Base-by-base conservation (phyloP, 2,329 filamentous ascomycete species). In the Coniosporium uncinatum region DNA sequence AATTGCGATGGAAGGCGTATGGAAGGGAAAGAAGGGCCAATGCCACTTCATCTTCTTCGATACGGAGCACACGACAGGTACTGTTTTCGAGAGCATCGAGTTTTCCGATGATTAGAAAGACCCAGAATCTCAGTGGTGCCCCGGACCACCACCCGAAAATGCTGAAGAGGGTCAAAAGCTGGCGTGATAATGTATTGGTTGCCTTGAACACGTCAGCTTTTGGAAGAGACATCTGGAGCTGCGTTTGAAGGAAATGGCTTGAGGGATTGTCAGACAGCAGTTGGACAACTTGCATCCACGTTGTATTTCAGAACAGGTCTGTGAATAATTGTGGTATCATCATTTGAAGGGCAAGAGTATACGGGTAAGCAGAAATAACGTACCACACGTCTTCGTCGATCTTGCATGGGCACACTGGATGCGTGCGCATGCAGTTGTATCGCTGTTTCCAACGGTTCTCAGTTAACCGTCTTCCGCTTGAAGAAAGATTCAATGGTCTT, bases 241-340 rank as follows among this genome's bases (percentile, higher is more conserved):
- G n/a, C n/a, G n/a, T n/a, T n/a, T n/a, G n/a, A n/a, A n/a, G n/a
- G n/a, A n/a, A n/a, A n/a, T n/a, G n/a, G n/a, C n/a, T n/a, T n/a
- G n/a, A n/a, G n/a, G n/a, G n/a, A n/a, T n/a, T n/a, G n/a, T 86
- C 83, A 87, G 83, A 87, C 80, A 88, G 83, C 83, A 84, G 82
- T 88, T 88, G 83, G 79, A 61, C 81, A 79, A 78, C 81, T 79
- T 67, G 44, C 70, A 60, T 70, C 75, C 85, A 83, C 74, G 11
- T 13, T 13, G 21, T 36, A 85, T 65, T 84, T 88, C 81, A 75
- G 84, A 83, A 84, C 83, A 88, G 84, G 83, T 88, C 83, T 88
- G 83, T 88, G 83, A n/a, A n/a, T 71, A 75, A 76, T 70, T 66
- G 61, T 62, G 60, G 43, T 48, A 51, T 77, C 74, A 75, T 76